phyloP scores from a whole-genome alignment of 1,284 basidiomycete genomes.

The Tremellales sp. region DNA sequence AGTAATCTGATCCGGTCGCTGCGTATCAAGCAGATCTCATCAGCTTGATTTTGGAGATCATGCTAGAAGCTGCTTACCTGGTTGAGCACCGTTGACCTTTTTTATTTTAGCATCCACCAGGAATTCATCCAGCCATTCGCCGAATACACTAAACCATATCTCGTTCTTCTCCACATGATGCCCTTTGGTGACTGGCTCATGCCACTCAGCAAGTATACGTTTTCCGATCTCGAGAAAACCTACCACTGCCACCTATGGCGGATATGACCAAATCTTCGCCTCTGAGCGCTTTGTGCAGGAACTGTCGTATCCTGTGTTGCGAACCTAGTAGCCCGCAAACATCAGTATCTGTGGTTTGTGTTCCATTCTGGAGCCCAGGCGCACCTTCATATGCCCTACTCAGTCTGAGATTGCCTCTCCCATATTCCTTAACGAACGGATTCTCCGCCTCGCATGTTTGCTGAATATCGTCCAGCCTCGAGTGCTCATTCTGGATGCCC shows the following conservation, averaged over 20 bases:
- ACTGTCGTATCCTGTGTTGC: slow-evolving; percentile 21
- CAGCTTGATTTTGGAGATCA: neutral
- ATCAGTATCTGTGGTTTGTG: neutral
- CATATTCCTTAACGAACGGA: slow-evolving; percentile 37
- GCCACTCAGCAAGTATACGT: neutral
- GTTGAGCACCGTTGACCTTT: slow-evolving; percentile 41
- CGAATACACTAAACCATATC: slow-evolving; percentile 38
- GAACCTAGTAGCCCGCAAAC: slow-evolving; percentile 24
- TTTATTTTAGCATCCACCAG: slow-evolving; percentile 21
- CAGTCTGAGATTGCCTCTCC: slow-evolving; percentile 38
- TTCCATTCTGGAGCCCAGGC: neutral
- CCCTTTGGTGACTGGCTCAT: slow-evolving; percentile 38
- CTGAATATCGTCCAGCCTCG: too few species aligned
- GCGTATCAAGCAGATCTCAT: neutral
- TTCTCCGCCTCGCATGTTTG: too few species aligned
- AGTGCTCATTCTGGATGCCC: too few species aligned
- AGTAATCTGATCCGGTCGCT: slow-evolving; percentile 48
- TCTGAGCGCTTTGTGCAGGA: slow-evolving; percentile 37
- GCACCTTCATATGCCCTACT: slow-evolving; percentile 43
- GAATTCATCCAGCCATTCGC: slow-evolving; percentile 35
- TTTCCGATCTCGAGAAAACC: slow-evolving; percentile 5
- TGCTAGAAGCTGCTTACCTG: slow-evolving; percentile 22
- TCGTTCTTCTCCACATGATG: slow-evolving; percentile 37
- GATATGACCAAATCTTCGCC: slow-evolving; percentile 39
- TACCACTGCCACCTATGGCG: slow-evolving; percentile 45